Percentiles rank a stretch among this genome's conserved stretches.
Conservation (phyloP, 495 filamentous ascomycete species). For the Aspergillus cristatus region DNA sequence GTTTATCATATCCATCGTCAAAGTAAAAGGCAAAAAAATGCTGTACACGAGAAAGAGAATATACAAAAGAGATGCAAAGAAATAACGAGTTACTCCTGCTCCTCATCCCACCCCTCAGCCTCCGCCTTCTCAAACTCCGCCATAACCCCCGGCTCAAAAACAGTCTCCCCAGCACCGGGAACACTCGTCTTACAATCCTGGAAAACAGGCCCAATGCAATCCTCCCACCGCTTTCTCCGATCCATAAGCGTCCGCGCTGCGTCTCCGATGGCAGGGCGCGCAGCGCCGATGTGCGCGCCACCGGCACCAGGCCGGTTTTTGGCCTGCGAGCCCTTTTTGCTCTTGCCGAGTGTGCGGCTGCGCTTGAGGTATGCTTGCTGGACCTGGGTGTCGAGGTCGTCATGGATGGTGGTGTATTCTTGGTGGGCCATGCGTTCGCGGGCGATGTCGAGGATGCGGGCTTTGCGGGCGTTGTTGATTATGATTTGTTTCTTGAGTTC, state of each 20-base stretch:
- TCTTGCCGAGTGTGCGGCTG: constrained; percentile 87
- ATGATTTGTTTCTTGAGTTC: constrained; percentile 73
- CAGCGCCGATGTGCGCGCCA: constrained; percentile 42
- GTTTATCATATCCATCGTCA: not conserved
- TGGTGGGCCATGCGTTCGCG: constrained; percentile 89
- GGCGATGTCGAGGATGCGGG: constrained; percentile 72
- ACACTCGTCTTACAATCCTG: constrained; percentile 58
- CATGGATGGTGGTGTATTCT: constrained; percentile 92
- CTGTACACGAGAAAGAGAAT: constrained; percentile 3
- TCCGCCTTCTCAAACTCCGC: constrained; percentile 55
- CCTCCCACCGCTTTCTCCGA: constrained; percentile 73
- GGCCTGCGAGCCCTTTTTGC: constrained; percentile 66
- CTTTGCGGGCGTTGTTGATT: constrained; percentile 81
- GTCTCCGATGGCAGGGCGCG: constrained; percentile 81
- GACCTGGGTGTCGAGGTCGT: constrained; percentile 93
- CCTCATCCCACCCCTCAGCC: constrained; percentile 68
- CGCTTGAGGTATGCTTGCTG: constrained; percentile 93
- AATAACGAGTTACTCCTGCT: constrained; percentile 37
- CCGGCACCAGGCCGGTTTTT: constrained; percentile 61
- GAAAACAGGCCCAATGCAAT: constrained; percentile 80
- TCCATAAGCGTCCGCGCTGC: constrained; percentile 85
- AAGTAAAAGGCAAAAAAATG: not conserved
- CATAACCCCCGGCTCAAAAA: constrained; percentile 56
- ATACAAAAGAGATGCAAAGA: constrained; percentile 5
- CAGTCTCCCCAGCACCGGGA: constrained; percentile 43